Percentiles rank a stretch among this genome's conserved stretches.
Evolutionary conservation across 441 rosid genomes (phyloP).

Genomic region (Macaranga tanarius): DNA sequence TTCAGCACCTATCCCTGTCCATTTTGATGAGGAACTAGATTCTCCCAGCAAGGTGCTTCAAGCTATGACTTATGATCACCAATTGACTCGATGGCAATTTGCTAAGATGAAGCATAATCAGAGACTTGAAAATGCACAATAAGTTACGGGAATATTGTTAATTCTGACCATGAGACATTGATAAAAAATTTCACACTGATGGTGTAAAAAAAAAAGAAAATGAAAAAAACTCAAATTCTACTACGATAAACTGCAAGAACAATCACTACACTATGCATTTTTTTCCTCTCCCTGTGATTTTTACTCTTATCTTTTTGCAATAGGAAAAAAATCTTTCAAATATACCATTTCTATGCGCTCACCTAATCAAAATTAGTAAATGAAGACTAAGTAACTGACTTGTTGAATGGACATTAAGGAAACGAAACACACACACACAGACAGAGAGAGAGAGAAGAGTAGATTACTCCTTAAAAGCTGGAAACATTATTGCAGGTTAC

Average conservation of each 20-base stretch:
- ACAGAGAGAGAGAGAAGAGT: neutral
- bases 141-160: neutral
- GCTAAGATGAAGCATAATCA: neutral
- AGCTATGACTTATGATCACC: neutral
- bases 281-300: neutral
- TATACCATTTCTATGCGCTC: too few relatives aligned
- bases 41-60: neutral
- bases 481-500: neutral
- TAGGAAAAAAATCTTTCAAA: too few relatives aligned
- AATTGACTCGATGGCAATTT: slow-evolving; percentile 2
- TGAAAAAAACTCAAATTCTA: neutral
- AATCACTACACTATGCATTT: neutral
- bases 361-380: neutral
- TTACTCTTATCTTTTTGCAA: too few relatives aligned
- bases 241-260: neutral
- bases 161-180: neutral
- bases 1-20: neutral
- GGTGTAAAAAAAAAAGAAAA: too few relatives aligned
- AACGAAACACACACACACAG: neutral
- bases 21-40: neutral
- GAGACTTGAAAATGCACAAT: neutral
- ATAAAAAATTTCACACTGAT: neutral
- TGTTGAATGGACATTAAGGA: neutral
- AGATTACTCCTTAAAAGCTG: neutral
- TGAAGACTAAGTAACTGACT: neutral